phyloP scores from a whole-genome alignment of 306 rosid genomes.

The Pyrus pyrifolia region DNA sequence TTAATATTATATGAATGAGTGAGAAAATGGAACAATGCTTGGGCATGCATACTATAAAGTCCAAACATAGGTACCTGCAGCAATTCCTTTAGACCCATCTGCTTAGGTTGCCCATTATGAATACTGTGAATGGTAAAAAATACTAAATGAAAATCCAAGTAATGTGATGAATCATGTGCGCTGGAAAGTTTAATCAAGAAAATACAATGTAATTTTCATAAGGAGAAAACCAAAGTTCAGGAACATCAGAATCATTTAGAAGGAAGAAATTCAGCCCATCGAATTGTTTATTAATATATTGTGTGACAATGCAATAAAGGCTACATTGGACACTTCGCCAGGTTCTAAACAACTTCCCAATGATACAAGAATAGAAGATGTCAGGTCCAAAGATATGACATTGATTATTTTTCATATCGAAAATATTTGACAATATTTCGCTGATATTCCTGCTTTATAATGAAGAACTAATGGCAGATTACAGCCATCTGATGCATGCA shows the following conservation, averaged over 20 bases:
- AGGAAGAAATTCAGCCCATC: background rate
- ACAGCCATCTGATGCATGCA: background rate
- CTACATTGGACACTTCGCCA: background rate
- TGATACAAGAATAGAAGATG: background rate
- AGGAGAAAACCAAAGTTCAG: background rate
- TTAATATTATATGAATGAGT: background rate
- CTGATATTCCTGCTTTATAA: background rate
- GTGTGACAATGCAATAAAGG: background rate
- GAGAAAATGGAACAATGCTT: background rate
- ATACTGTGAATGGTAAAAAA: constrained; percentile 42
- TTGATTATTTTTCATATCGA: too few relatives aligned
- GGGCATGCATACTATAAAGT: background rate
- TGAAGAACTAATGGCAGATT: background rate
- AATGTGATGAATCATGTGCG: background rate
- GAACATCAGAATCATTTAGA: background rate
- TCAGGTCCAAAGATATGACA: background rate
- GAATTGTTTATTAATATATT: background rate
- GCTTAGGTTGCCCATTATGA: constrained; percentile 77
- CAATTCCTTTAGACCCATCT: constrained; percentile 83
- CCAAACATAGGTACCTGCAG: constrained; percentile 47
- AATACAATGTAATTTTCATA: background rate
- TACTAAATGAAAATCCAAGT: constrained; percentile 6
- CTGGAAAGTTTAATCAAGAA: background rate
- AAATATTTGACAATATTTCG: background rate
- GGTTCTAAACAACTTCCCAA: background rate